Evolutionary conservation across 2,329 filamentous ascomycete species (phyloP), one percentile per base, ranked within the genome.

Genomic region (Fusarium torreyae): DNA sequence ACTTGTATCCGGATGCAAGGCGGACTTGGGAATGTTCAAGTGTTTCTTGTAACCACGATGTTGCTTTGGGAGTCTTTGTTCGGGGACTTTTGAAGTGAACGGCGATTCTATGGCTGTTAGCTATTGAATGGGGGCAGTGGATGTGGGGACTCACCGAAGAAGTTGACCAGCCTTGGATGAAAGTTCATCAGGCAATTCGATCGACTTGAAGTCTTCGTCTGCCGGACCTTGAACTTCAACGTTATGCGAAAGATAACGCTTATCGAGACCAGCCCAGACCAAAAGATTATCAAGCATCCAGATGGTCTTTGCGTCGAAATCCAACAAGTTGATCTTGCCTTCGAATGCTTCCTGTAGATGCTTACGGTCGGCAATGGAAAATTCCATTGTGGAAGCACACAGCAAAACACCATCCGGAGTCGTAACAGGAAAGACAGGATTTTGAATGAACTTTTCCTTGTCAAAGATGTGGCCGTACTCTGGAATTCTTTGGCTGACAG

Each of bases 81-180:
- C 71, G 59, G 7, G 71, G 72, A 10, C 71, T 74, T 43, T 61
- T 57, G 28, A 71, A 74, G 34, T 74, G 66, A 1, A 53, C 55
- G 2, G 72, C 71, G 14, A 74, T 61, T 0, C 71, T 74, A 1
- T 0, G 0, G 3, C 9, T 7, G 57, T 73, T 28, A 71, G 53
- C 20, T 6, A 1, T 31, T 5, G 3, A 17, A 14, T 3, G 2
- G 15, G 28, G 10, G 10, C 28, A 31, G 13, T 31, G 1, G 6
- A 20, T 10, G 11, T 0, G 6, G 6, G 11, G 1, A 22, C 58
- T 13, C 38, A 74, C 71, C 71, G 61, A 2, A 73, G 34, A 11
- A 74, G 59, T 10, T 66, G 60, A 18, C 55, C 52, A 17, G 71
- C 71, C 28, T 74, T 73, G 6, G 54, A 53, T 11, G 64, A 48